These are phyloP conservation scores for Arachis stenosperma DNA, from an alignment of 306 rosid genomes.

Conservation along the genomic window DNA sequence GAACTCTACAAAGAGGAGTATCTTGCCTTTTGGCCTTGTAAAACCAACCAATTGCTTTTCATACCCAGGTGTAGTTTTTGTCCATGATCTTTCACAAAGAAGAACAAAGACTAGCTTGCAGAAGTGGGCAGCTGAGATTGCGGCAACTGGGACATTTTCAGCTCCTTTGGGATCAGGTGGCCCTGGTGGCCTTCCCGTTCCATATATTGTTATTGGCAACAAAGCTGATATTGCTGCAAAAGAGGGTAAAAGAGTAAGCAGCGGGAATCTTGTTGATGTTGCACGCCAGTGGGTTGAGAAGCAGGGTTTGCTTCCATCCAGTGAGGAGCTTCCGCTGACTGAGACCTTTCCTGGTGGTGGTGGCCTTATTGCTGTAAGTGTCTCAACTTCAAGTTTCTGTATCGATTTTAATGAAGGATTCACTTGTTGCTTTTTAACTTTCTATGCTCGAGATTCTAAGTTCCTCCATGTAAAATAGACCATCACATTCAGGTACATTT, in stretches of 20 bases:
- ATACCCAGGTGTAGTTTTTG: conserved; percentile 90
- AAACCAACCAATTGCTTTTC: conserved; percentile 32
- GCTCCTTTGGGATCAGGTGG: conserved; percentile 97
- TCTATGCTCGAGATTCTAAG: conserved; percentile 22
- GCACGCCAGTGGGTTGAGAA: conserved; percentile 99
- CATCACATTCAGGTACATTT: conserved; percentile 24
- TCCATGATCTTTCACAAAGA: conserved; percentile 97
- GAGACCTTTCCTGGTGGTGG: conserved; percentile 90
- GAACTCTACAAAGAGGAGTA: not conserved
- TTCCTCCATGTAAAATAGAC: not conserved
- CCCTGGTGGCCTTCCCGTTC: conserved; percentile 96
- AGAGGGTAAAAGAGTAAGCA: conserved; percentile 90
- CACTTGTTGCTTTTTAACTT: conserved; percentile 19
- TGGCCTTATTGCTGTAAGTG: conserved; percentile 79
- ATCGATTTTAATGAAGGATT: conserved; percentile 16
- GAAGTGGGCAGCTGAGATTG: conserved; percentile 93
- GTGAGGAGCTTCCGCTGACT: conserved; percentile 96
- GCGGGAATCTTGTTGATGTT: conserved; percentile 95
- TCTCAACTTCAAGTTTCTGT: conserved; percentile 14
- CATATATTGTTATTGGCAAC: conserved; percentile 85
- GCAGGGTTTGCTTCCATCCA: conserved; percentile 96
- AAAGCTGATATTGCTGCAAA: conserved; percentile 94
- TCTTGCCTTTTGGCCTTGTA: not conserved
- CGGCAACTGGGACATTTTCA: conserved; percentile 90
- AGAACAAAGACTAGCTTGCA: conserved; percentile 92